Percentiles rank a stretch among this genome's conserved stretches.
Conservation (phyloP, 306 rosid species). For the Gastrolobium bilobum region DNA sequence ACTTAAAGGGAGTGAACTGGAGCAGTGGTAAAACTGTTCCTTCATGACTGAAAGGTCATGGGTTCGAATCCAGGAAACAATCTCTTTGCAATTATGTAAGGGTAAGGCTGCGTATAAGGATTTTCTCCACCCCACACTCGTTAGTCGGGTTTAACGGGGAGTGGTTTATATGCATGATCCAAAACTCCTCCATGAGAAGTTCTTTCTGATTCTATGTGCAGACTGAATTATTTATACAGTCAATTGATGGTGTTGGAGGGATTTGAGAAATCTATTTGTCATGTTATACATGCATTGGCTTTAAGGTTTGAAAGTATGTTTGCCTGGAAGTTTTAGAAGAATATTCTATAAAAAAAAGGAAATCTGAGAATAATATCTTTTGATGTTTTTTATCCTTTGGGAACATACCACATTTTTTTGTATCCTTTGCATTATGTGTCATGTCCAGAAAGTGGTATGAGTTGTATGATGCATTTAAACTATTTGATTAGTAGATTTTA, state of each 20-base stretch:
- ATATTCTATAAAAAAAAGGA: background rate
- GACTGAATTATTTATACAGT: background rate
- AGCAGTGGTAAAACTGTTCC: no score
- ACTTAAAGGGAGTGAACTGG: no score
- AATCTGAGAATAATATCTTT: background rate
- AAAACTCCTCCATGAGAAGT: background rate
- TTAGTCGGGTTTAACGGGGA: no score
- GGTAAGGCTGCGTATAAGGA: no score
- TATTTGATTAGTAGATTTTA: slow-evolving; percentile 11
- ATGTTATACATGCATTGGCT: background rate
- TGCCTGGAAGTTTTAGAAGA: slow-evolving; percentile 1
- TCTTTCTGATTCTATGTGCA: background rate
- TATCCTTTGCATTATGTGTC: background rate
- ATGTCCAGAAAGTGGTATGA: background rate
- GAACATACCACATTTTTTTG: background rate
- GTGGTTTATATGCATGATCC: background rate
- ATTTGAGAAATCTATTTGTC: background rate
- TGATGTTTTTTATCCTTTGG: slow-evolving; percentile 2
- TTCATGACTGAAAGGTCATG: no score
- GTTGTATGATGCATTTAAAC: background rate
- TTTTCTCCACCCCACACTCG: no score
- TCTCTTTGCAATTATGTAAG: no score
- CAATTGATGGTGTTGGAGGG: slow-evolving; percentile 17
- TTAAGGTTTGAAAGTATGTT: slow-evolving; percentile 17
- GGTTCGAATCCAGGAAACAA: no score